Percentiles rank a stretch among this genome's conserved stretches.
phyloP scores from a whole-genome alignment of 441 rosid species.

The Adansonia madagascariensis region DNA sequence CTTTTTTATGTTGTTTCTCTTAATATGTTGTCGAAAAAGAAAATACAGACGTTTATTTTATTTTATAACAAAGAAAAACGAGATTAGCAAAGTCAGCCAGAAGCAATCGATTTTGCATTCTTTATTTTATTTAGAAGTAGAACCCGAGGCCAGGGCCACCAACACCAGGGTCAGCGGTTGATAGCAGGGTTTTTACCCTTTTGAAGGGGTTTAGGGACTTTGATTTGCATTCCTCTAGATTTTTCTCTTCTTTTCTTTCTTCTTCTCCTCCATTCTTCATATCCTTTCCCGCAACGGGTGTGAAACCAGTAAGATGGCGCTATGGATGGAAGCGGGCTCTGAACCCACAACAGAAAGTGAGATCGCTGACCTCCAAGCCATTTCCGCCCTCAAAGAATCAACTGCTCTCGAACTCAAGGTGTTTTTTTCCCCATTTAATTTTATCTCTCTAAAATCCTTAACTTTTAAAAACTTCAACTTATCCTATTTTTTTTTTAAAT shows the following conservation, averaged over 20 bases:
- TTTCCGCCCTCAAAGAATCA: constrained; percentile 82
- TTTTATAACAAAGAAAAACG: no score
- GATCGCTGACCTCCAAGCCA: constrained; percentile 73
- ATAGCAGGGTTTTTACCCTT: neutral
- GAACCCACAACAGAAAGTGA: constrained; percentile 68
- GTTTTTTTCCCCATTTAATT: neutral
- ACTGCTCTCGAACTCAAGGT: constrained; percentile 93
- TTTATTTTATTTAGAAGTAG: no score
- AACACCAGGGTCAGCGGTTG: neutral
- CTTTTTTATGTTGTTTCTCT: no score
- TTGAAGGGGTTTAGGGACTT: neutral
- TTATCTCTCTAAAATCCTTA: neutral
- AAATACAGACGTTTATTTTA: no score
- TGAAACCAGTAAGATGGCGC: constrained; percentile 55
- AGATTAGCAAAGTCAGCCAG: no score
- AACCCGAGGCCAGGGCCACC: no score
- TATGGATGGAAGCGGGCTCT: constrained; percentile 81
- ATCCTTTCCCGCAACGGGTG: neutral
- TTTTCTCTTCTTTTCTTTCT: neutral
- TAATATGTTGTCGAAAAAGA: no score
- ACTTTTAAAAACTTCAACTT: neutral
- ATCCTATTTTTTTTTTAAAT: neutral
- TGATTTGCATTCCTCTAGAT: neutral
- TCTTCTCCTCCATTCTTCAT: neutral
- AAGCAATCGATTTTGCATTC: no score